Conservation (phyloP, 768 basidiomycete genomes). For the Amanita muscaria region DNA sequence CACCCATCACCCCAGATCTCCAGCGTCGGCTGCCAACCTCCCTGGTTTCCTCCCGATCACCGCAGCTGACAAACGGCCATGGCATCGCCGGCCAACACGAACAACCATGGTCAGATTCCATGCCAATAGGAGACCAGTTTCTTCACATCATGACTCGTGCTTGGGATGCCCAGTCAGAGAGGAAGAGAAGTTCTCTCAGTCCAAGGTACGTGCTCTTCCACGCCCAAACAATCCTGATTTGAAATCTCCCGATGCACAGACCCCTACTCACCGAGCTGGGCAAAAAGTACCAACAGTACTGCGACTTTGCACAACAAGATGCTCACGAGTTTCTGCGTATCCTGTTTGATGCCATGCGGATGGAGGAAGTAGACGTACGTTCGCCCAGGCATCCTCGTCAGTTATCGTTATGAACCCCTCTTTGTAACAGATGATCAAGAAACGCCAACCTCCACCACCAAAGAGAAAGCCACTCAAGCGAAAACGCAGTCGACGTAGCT, state of each 20-base stretch:
- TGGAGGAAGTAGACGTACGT: slow-evolving; percentile 88
- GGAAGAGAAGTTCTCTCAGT: slow-evolving; percentile 45
- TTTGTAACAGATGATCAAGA: slow-evolving; percentile 61
- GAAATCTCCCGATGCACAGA: no score
- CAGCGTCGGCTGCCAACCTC: slow-evolving; percentile 31
- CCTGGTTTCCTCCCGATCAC: slow-evolving; percentile 46
- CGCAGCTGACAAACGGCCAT: slow-evolving; percentile 63
- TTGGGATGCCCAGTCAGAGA: slow-evolving; percentile 52
- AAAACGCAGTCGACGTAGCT: not conserved
- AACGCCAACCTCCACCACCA: slow-evolving; percentile 46
- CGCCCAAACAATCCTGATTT: no score
- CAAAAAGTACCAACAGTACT: slow-evolving; percentile 87
- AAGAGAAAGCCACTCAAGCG: slow-evolving; percentile 11
- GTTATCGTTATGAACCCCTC: not conserved
- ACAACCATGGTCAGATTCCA: slow-evolving; percentile 43
- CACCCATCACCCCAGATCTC: slow-evolving; percentile 33
- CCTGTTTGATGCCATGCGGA: slow-evolving; percentile 83
- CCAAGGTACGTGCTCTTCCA: slow-evolving; percentile 46
- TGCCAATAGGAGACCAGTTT: slow-evolving; percentile 69
- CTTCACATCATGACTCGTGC: slow-evolving; percentile 49
- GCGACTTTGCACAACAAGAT: slow-evolving; percentile 93
- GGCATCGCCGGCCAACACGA: slow-evolving; percentile 43
- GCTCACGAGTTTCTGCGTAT: slow-evolving; percentile 91
- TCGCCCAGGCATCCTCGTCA: not conserved
- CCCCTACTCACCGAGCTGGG: slow-evolving; percentile 60